Base-by-base conservation (phyloP, 1,139 yeast species). In the Blastobotrys arbuscula region DNA sequence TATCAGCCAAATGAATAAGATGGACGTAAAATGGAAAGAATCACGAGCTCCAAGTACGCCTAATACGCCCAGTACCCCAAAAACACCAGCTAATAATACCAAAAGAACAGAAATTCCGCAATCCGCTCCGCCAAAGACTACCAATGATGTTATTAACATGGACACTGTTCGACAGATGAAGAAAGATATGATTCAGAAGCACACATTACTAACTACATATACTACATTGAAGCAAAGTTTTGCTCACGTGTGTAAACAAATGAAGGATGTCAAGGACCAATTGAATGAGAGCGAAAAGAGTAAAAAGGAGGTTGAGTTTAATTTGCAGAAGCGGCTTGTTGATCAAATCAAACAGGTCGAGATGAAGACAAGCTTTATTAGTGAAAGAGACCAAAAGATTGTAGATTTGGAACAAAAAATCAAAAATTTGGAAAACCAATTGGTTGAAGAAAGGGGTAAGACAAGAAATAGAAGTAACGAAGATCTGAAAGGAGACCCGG, bases 191-290 rank as follows among this genome's bases (percentile, higher is more conserved):
- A 43, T 47, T 26, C 39, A 49, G 24, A 37, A 49, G 28, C 56
- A 53, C 33, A 51, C 51, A 12, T 47, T 53, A 21, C 43, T 53
- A 20, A 53, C 53, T 13, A 53, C 55, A 2, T 53, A 53, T 46
- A 39, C 50, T 3, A 47, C 56, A 7, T 47, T 53, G 40, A 53
- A 53, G 39, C 45, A 49, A 18, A 50, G 53, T 5, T 53, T 51
- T 48, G 47, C 52, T 19, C 50, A 52, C 23, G 54, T 53, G 12
- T 51, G 55, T 42, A 42, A 44, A 16, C 47, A 51, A 15, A 44
- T 53, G 18, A 48, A 51, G 44, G 51, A 48, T n/a, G 18, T 49
- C 12, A 50, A 47, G 40, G 31, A 41, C n/a, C 40, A 50, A 31
- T 15, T 30, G 5, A 31, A 20, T 12, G 45, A 48, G 28, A 20